Percentiles rank a stretch among this genome's conserved stretches.
Evolutionary conservation across 768 basidiomycete genomes (phyloP).

Genomic region (Crassisporium funariophilum): DNA sequence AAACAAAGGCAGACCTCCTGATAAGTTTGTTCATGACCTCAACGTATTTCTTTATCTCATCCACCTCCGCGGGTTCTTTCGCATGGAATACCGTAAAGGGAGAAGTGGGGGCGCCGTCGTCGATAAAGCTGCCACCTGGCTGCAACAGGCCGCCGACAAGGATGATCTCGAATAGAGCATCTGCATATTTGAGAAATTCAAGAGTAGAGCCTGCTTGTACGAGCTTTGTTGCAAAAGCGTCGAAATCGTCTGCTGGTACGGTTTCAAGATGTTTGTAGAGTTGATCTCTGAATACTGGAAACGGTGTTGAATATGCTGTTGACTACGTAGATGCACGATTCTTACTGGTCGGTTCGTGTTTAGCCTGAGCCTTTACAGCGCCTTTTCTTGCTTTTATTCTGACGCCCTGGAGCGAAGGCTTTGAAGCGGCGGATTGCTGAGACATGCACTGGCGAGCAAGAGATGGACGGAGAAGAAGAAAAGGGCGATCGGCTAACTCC

Average conservation of each 20-base stretch:
- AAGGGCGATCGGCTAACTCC: constrained; percentile 24
- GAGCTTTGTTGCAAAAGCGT: constrained; percentile 79
- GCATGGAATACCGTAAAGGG: constrained; percentile 89
- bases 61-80: constrained; percentile 74
- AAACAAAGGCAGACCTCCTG: constrained; percentile 62
- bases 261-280: constrained; percentile 90
- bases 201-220: constrained; percentile 90
- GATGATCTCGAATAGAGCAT: constrained; percentile 93
- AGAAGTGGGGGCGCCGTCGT: constrained; percentile 81
- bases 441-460: constrained; percentile 73
- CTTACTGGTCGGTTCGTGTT: constrained; percentile 84
- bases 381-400: constrained; percentile 93
- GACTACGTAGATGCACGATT: constrained; percentile 1
- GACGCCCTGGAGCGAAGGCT: constrained; percentile 92
- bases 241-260: constrained; percentile 78
- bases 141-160: constrained; percentile 95
- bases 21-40: constrained; percentile 96
- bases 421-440: constrained; percentile 81
- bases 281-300: constrained; percentile 87
- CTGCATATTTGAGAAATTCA: constrained; percentile 97
- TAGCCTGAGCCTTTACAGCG: constrained; percentile 88
- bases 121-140: constrained; percentile 90
- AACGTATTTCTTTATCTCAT: constrained; percentile 90
- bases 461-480: constrained; percentile 25
- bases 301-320: constrained; percentile 10